These are phyloP conservation scores for Boletus subcaerulescens DNA, from an alignment of 768 basidiomycete species.

Conservation along the genomic window DNA sequence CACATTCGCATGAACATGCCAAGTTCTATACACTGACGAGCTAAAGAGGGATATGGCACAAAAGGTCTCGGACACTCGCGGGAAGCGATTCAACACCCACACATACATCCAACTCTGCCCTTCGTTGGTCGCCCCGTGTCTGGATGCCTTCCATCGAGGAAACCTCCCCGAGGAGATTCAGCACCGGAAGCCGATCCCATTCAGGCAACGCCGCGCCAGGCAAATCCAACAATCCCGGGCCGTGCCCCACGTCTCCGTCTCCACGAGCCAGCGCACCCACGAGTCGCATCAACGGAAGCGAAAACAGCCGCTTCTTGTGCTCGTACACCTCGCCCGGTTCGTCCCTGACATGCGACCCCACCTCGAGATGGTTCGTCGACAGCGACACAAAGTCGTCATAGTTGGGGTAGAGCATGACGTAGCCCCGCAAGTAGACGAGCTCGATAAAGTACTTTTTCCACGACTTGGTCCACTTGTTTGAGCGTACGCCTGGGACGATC, in stretches of 20 bases:
- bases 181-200: conserved; percentile 56
- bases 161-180: conserved; percentile 63
- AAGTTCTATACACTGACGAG: background rate
- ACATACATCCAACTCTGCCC: conserved; percentile 36
- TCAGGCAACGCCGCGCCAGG: conserved; percentile 52
- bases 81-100: conserved; percentile 6
- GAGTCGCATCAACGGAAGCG: conserved; percentile 64
- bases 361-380: conserved; percentile 89
- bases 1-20: too few relatives aligned
- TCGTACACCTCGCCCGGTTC: conserved; percentile 42
- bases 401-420: conserved; percentile 89
- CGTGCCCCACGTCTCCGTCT: conserved; percentile 11
- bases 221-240: conserved; percentile 50
- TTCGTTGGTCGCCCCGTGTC: conserved; percentile 33
- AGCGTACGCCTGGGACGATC: conserved; percentile 74
- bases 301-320: conserved; percentile 62
- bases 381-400: conserved; percentile 66
- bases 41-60: conserved; percentile 16
- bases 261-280: conserved; percentile 12
- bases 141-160: conserved; percentile 35
- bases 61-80: conserved; percentile 26
- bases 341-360: conserved; percentile 73
- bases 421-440: conserved; percentile 74
- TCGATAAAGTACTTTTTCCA: conserved; percentile 94
- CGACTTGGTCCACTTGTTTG: conserved; percentile 75